Evolutionary conservation across 768 basidiomycete genomes (phyloP), one percentile per base, ranked within the genome.

Genomic region (Russula sp.): DNA sequence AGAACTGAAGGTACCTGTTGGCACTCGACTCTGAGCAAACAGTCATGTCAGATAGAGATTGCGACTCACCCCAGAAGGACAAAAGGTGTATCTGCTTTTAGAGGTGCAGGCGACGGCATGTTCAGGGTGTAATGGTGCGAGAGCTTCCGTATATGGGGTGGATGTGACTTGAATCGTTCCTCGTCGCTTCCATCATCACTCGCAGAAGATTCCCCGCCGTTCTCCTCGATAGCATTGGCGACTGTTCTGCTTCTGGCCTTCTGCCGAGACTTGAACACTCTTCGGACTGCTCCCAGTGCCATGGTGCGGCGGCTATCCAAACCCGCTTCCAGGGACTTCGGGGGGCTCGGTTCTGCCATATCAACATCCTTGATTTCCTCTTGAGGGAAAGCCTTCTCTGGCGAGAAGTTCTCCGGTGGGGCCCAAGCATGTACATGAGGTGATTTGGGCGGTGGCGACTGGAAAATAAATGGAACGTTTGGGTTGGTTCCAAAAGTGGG

Each of bases 81-180:
- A 73, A 93, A 91, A 22, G 95, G 95, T 39, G 77, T 74, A 63
- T 90, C 87, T 34, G 83, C 83, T 63, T 75, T 80, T 45, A 79
- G 77, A 29, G 77, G 70, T 29, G 82, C 73, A 18, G 81, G 79
- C 29, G 85, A 79, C 18, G 90, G 81, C 75, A 93, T 78, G 73
- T 93, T 90, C 61, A 93, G 78, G 2, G 90, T 92, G 72, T 90
- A 93, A 69, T 91, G 89, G 70, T 90, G 85, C 50, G 86, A 84
- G 39, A 81, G 88, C 62, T 79, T 85, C 63, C 77, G 80, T 29
- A 80, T 77, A 59, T 79, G 64, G 64, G 77, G 38, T 22, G 35
- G 65, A 48, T 42, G 64, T 45, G 64, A 38, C 43, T 36, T 56
- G 47, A 39, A 34, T n/a, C 65, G 68, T 38, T 68, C 68, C 56